Base-by-base conservation (phyloP, 192 early-diverging fungal genomes). In the Rhizoclosmatium globosum region DNA sequence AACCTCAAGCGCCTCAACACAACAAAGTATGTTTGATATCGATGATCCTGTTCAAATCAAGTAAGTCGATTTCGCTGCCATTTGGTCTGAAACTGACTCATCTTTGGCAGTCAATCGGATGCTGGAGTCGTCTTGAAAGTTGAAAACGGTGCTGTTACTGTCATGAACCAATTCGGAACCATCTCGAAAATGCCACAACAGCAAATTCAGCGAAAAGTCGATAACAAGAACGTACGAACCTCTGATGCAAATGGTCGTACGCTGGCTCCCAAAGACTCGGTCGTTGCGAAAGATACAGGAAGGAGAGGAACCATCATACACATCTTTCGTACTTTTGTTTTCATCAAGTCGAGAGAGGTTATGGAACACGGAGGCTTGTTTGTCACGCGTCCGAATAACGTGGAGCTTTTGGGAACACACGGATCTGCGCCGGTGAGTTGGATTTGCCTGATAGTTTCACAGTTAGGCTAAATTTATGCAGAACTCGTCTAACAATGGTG, bases 11-110 rank as follows among this genome's bases (percentile, higher is more conserved):
- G 68, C 69, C 3, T 79, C 83, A 66, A 81, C 87, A 2, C 83
- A 85, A 4, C 87, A 89, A 17, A 92, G 92, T 19, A 89, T 92
- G 38, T 94, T 93, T 79, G 96, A 97, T 67, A 87, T 95, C 23
- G 92, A 96, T 62, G 97, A 99, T 74, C 87, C 97, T 43, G 95
- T 98, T 19, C 88, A 92, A 71, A 84, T 97, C 21, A 92, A 92
- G 89, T 93, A 83, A 82, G 17, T 44, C 17, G 38, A 38, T 61
- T 42, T 68, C 57, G 53, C 1, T 62, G 60, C 1, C 0, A 13
- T 53, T 53, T 7, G 1, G 17, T 74, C 15, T 19, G 71, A 17
- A 64, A 72, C 43, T 19, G 23, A 48, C 43, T 57, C 43, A 23
- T 6, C 47, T 23, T 66, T 84, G 48, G 23, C 81, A 23, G 44